Conservation (phyloP, 2,329 filamentous ascomycete species). For the Kalmusia sp. region DNA sequence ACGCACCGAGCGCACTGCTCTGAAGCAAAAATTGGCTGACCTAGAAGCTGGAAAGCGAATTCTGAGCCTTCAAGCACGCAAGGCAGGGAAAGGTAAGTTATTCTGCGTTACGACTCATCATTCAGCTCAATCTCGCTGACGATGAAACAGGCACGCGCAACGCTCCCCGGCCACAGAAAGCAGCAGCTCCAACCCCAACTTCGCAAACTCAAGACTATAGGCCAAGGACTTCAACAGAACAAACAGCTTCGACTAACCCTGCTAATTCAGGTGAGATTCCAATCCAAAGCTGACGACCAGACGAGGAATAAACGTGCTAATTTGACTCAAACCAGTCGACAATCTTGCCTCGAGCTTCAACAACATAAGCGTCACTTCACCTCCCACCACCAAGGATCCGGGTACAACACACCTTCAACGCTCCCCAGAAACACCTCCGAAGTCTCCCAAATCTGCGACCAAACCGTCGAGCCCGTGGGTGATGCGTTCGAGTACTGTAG, state of each 20-base stretch:
- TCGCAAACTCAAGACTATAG: background rate
- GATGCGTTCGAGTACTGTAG: background rate
- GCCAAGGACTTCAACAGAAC: background rate
- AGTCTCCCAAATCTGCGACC: background rate
- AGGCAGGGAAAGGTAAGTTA: constrained; percentile 11
- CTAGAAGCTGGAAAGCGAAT: constrained; percentile 22
- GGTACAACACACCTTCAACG: background rate
- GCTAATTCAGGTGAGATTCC: background rate
- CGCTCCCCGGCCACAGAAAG: background rate
- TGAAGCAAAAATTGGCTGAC: constrained; percentile 21
- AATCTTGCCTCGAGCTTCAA: background rate
- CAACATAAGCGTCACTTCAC: background rate
- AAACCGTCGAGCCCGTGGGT: background rate
- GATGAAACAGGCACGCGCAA: background rate
- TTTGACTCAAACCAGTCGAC: background rate
- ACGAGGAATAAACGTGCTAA: background rate
- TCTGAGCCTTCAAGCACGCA: constrained; percentile 24
- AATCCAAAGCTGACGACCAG: background rate
- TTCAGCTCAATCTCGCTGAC: background rate
- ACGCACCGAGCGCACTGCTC: constrained; percentile 15
- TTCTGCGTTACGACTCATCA: background rate
- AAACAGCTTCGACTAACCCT: background rate
- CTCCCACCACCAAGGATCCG: background rate
- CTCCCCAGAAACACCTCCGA: background rate
- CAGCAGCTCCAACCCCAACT: background rate